phyloP scores from a whole-genome alignment of 2,329 filamentous ascomycete species.

The Colletotrichum orchidophilum region DNA sequence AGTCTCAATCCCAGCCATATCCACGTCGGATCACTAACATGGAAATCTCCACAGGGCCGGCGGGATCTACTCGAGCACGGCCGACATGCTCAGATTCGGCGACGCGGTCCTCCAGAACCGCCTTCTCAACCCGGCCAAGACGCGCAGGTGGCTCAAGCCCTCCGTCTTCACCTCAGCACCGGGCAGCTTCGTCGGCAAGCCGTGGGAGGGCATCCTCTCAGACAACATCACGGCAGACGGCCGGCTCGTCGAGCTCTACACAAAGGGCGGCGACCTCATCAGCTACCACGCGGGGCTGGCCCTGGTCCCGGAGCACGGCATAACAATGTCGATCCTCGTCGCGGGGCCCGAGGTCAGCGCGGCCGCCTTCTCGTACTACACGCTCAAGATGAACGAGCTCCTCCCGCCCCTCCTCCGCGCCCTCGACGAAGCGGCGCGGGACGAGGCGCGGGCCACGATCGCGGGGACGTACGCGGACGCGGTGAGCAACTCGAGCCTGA shows the following conservation, averaged over 20 bases:
- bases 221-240: slow-evolving; percentile 48
- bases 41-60: slow-evolving; percentile 44
- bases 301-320: slow-evolving; percentile 57
- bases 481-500: slow-evolving; percentile 50
- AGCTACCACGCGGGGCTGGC: slow-evolving; percentile 50
- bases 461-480: slow-evolving; percentile 50
- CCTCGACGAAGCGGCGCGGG: slow-evolving; percentile 52
- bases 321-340: slow-evolving; percentile 51
- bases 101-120: slow-evolving; percentile 52
- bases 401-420: slow-evolving; percentile 49
- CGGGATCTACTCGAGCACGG: slow-evolving; percentile 51
- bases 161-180: slow-evolving; percentile 47
- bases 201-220: slow-evolving; percentile 57
- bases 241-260: slow-evolving; percentile 56
- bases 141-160: slow-evolving; percentile 57
- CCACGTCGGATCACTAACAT: not conserved
- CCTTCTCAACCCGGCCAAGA: slow-evolving; percentile 49
- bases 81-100: slow-evolving; percentile 53
- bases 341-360: slow-evolving; percentile 39
- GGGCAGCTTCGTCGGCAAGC: slow-evolving; percentile 51
- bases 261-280: slow-evolving; percentile 55
- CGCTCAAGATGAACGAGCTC: slow-evolving; percentile 33
- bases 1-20: not conserved
- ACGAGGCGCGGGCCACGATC: slow-evolving; percentile 43
- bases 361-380: slow-evolving; percentile 22